Percentiles rank a stretch among this genome's conserved stretches.
Conservation (phyloP, 2,329 filamentous ascomycete genomes). For the Stachybotrys echinatus region DNA sequence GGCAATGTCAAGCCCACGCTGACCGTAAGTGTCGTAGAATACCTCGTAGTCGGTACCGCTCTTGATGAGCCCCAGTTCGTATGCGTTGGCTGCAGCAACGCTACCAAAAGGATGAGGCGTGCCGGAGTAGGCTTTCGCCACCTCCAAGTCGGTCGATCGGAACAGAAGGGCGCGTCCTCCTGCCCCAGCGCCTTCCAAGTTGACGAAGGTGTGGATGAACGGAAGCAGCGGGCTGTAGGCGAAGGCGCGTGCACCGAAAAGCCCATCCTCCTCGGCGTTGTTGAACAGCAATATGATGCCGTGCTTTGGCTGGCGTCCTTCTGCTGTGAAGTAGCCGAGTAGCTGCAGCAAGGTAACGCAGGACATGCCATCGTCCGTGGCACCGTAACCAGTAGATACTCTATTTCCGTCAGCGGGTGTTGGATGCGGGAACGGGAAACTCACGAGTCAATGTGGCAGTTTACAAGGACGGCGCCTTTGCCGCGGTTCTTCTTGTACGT, state of each 20-base stretch:
- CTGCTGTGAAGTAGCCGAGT: constrained; percentile 75
- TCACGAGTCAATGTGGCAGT: constrained; percentile 83
- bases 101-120: constrained; percentile 75
- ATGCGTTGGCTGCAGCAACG: constrained; percentile 78
- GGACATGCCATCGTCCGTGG: constrained; percentile 89
- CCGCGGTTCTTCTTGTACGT: constrained; percentile 42
- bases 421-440: constrained; percentile 12
- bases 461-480: constrained; percentile 79
- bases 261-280: constrained; percentile 90
- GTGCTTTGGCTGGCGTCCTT: constrained; percentile 66
- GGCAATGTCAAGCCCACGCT: constrained; percentile 85
- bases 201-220: constrained; percentile 83
- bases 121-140: constrained; percentile 71
- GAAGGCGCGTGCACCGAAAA: constrained; percentile 83
- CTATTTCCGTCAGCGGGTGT: constrained; percentile 31
- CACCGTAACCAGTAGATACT: constrained; percentile 86
- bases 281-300: constrained; percentile 85
- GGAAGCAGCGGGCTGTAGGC: constrained; percentile 74
- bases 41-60: constrained; percentile 89
- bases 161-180: constrained; percentile 86
- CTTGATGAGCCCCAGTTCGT: constrained; percentile 69
- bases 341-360: constrained; percentile 83
- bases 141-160: constrained; percentile 79
- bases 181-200: constrained; percentile 90
- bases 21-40: constrained; percentile 70